Percentiles rank a stretch among this genome's conserved stretches.
Conservation (phyloP, 139 green algal species). For the Chlamydomonas schloesseri region DNA sequence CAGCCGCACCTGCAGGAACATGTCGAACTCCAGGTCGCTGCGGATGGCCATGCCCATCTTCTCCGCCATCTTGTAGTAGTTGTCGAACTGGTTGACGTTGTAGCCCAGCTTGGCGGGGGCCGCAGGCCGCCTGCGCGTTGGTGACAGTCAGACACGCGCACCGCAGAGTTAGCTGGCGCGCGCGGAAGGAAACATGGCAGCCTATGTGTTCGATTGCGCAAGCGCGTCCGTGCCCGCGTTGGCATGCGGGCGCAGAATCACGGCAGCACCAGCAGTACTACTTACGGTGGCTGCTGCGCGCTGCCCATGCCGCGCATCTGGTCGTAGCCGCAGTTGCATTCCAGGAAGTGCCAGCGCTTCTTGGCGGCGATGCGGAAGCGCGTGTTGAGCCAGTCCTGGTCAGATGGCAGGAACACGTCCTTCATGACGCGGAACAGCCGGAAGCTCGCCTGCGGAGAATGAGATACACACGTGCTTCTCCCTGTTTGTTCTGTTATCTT, state of each 20-base stretch:
- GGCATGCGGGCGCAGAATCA: too few relatives aligned
- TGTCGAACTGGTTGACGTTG: constrained; percentile 12
- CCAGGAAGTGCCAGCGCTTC: constrained; percentile 55
- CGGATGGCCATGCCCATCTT: constrained; percentile 35
- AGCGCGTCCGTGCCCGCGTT: too few relatives aligned
- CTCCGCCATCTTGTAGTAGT: constrained; percentile 40
- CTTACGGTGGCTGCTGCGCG: not conserved
- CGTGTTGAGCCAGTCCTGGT: constrained; percentile 56
- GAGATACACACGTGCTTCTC: too few relatives aligned
- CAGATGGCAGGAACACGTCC: constrained; percentile 53
- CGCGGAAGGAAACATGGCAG: too few relatives aligned
- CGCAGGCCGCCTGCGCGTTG: not conserved
- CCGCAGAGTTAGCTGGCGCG: too few relatives aligned
- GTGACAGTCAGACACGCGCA: too few relatives aligned
- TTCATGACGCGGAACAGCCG: constrained; percentile 54
- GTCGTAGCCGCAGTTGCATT: constrained; percentile 38
- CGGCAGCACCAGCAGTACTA: too few relatives aligned
- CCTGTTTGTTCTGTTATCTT: too few relatives aligned
- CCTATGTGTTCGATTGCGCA: too few relatives aligned
- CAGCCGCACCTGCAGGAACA: constrained; percentile 44
- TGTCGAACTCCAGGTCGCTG: constrained; percentile 59
- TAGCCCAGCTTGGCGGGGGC: not conserved
- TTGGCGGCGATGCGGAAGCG: constrained; percentile 58
- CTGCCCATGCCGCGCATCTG: constrained; percentile 17
- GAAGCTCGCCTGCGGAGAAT: constrained; percentile 41